Evolutionary conservation across 352 stramenopile genomes (phyloP), one percentile per base, ranked within the genome.

Genomic region (Globisporangium abappressorium): DNA sequence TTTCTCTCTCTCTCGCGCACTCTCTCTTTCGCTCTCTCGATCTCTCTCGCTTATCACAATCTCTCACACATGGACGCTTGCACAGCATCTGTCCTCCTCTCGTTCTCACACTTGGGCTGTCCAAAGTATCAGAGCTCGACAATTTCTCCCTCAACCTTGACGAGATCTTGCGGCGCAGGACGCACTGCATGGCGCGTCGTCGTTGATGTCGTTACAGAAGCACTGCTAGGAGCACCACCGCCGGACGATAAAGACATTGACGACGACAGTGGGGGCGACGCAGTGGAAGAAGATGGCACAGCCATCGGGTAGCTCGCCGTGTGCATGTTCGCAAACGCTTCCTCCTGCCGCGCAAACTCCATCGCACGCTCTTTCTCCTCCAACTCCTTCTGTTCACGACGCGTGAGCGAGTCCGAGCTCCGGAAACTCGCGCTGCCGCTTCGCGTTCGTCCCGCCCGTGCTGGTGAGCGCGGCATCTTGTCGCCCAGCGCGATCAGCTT

Each of bases 401-500:
- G 43, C 6, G 38, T 59, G n/a, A 64, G 22, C 24, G 66, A 58
- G 20, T 22, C 49, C 5, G 56, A 61, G 33, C 65, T 70, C 9
- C 72, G 73, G 47, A 76, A 54, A 60, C 75, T 81, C 41, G 71
- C 66, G 5, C 69, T 71, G 70, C 70, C 73, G 77, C 62, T 84
- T 41, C 70, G 66, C 20, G 74, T 74, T 2, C 66, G 63, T 58
- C 69, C 74, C 38, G 65, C 66, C 62, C 62, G 65, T 36, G 57
- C 64, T 59, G 22, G 76, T 74, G 61, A 72, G 65, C 34, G 81
- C 73, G 38, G 85, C 64, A 67, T 67, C 51, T 77, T 71, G 72
- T 87, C 74, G 6, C 85, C 85, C 43, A 89, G 75, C 18, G 85
- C 85, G 11, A 93, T 81, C 49, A 93, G 38, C 3, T 81, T 78